Conservation (phyloP, 495 filamentous ascomycete species). For the Aspergillus bertholletiae region DNA sequence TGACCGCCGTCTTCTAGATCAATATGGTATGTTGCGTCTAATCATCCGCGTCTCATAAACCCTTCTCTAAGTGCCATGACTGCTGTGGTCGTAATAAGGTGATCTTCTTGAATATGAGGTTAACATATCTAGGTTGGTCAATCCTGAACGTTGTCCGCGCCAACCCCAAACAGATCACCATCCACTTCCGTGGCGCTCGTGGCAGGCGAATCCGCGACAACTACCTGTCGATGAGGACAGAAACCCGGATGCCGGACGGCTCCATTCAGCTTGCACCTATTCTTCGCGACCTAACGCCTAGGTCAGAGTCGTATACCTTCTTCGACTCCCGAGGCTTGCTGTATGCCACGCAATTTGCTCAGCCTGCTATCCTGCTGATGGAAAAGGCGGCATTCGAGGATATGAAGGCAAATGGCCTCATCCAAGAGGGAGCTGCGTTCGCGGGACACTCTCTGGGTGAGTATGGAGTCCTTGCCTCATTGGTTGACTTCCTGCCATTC, state of each 20-base stretch:
- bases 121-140: slow-evolving; percentile 33
- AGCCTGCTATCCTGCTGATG: slow-evolving; percentile 36
- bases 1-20: slow-evolving; percentile 29
- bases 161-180: slow-evolving; percentile 36
- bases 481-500: slow-evolving; percentile 24
- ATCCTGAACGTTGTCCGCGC: slow-evolving; percentile 34
- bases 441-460: slow-evolving; percentile 45
- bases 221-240: slow-evolving; percentile 28
- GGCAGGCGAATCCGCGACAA: slow-evolving; percentile 34
- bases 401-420: slow-evolving; percentile 23
- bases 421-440: slow-evolving; percentile 23
- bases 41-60: too few relatives aligned
- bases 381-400: slow-evolving; percentile 33
- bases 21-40: slow-evolving; percentile 34
- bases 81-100: too few relatives aligned
- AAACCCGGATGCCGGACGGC: slow-evolving; percentile 13
- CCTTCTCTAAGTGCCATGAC: too few relatives aligned
- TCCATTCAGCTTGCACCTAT: slow-evolving; percentile 9
- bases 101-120: too few relatives aligned
- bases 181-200: slow-evolving; percentile 37
- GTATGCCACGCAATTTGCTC: slow-evolving; percentile 39
- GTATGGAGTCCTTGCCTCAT: slow-evolving; percentile 30
- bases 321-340: slow-evolving; percentile 27
- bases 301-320: slow-evolving; percentile 32
- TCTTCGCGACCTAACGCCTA: slow-evolving; percentile 18